phyloP scores from a whole-genome alignment of 768 basidiomycete species.

The Pisolithus sp. region DNA sequence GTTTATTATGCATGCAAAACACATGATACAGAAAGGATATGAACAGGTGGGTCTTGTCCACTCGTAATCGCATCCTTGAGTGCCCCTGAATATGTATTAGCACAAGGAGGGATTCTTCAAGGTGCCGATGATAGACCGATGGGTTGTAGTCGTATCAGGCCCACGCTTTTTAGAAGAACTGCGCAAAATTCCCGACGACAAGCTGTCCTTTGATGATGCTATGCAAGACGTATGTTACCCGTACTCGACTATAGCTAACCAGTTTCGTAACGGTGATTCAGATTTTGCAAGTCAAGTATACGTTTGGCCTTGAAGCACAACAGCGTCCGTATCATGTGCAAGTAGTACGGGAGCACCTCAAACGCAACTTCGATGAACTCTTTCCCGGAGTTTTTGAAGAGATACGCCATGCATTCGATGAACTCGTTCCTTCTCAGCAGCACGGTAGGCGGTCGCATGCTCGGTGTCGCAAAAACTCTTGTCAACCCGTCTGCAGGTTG shows the following conservation, averaged over 20 bases:
- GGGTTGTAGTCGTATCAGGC: conserved; percentile 41
- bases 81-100: conserved; percentile 16
- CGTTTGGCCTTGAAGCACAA: conserved; percentile 29
- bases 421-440: conserved; percentile 19
- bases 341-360: conserved; percentile 28
- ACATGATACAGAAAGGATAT: conserved; percentile 33
- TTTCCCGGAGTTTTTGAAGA: conserved; percentile 31
- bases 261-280: conserved; percentile 15
- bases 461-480: conserved; percentile 7
- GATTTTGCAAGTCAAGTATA: conserved; percentile 34
- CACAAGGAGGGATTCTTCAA: conserved; percentile 35
- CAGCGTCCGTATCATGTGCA: conserved; percentile 31
- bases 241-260: conserved; percentile 2
- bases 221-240: conserved; percentile 31
- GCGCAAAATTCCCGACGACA: conserved; percentile 41
- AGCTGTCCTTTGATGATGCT: conserved; percentile 36
- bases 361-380: conserved; percentile 26
- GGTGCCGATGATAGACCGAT: conserved; percentile 37
- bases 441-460: conserved; percentile 11
- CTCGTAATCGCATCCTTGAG: background rate
- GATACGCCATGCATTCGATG: conserved; percentile 25
- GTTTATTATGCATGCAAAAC: conserved; percentile 26
- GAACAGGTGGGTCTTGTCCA: conserved; percentile 19
- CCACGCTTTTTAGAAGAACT: conserved; percentile 43
- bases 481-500: conserved; percentile 19